Evolutionary conservation across 495 filamentous ascomycete species (phyloP).

Genomic region (Aspergillus sparsus): DNA sequence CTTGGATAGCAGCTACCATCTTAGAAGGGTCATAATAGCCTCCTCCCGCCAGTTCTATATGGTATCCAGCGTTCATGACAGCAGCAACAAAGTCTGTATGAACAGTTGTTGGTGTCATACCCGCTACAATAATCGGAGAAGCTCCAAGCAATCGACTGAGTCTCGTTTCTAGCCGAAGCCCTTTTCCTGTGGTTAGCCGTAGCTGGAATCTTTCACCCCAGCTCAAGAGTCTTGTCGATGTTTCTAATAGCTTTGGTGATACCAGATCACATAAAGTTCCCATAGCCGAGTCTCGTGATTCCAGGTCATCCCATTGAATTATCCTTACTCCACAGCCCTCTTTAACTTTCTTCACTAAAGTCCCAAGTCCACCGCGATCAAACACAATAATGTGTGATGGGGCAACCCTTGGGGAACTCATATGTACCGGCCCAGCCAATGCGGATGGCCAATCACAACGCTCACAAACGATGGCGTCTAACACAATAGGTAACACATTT

Average conservation of each 20-base stretch:
- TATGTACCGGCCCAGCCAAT: background rate
- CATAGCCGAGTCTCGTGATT: conserved; percentile 22
- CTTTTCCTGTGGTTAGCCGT: conserved; percentile 18
- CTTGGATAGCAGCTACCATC: conserved; percentile 34
- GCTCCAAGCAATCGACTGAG: conserved; percentile 37
- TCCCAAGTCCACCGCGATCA: conserved; percentile 23
- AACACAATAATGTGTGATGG: conserved; percentile 25
- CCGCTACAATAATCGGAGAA: conserved; percentile 45
- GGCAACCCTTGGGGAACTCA: background rate
- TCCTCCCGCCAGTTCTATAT: conserved; percentile 42
- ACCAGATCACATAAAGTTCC: conserved; percentile 25
- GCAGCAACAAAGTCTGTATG: conserved; percentile 41
- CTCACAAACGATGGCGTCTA: conserved; percentile 32
- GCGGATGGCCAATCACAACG: conserved; percentile 22
- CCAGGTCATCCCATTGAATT: conserved; percentile 22
- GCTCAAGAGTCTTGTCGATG: conserved; percentile 19
- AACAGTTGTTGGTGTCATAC: conserved; percentile 48
- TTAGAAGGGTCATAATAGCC: conserved; percentile 32
- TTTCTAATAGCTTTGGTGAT: conserved; percentile 18
- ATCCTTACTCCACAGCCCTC: conserved; percentile 24
- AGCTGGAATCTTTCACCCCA: conserved; percentile 33
- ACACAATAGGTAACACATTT: conserved; percentile 24
- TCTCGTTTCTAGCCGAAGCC: conserved; percentile 33
- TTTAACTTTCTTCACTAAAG: conserved; percentile 18
- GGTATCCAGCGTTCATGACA: conserved; percentile 43